Evolutionary conservation across 2,329 filamentous ascomycete genomes (phyloP).

Genomic region (Bretziella fagacearum): DNA sequence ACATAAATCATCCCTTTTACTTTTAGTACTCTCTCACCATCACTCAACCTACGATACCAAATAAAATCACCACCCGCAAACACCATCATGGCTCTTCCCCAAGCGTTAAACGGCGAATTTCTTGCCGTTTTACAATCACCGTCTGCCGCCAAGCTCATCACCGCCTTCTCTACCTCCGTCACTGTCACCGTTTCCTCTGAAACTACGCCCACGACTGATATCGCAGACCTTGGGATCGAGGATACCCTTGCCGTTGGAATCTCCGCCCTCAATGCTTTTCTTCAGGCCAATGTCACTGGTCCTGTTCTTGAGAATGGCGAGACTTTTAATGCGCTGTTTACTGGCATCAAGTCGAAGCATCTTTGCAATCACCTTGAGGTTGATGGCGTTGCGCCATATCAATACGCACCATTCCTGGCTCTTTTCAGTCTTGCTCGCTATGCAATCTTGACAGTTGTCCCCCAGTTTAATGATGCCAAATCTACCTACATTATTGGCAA

Average conservation of each 20-base stretch:
- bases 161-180: not conserved
- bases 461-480: slow-evolving; percentile 24
- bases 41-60: too few relatives aligned
- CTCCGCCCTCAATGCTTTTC: slow-evolving; percentile 57
- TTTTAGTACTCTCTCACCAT: too few relatives aligned
- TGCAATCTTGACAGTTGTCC: slow-evolving; percentile 17
- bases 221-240: not conserved
- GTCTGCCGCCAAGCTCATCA: too few relatives aligned
- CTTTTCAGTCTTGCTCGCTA: slow-evolving; percentile 56
- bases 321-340: slow-evolving; percentile 40
- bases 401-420: slow-evolving; percentile 67
- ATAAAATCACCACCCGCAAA: not conserved
- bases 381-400: slow-evolving; percentile 77
- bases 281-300: slow-evolving; percentile 78
- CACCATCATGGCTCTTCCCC: not conserved
- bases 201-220: not conserved
- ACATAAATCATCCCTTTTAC: too few relatives aligned
- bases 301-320: slow-evolving; percentile 35
- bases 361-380: slow-evolving; percentile 42
- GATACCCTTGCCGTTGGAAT: slow-evolving; percentile 38
- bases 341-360: not conserved
- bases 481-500: slow-evolving; percentile 20
- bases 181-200: not conserved
- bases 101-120: too few relatives aligned
- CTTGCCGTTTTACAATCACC: too few relatives aligned